phyloP scores from a whole-genome alignment of 345 rosid genomes.

The Hibiscus syriacus region DNA sequence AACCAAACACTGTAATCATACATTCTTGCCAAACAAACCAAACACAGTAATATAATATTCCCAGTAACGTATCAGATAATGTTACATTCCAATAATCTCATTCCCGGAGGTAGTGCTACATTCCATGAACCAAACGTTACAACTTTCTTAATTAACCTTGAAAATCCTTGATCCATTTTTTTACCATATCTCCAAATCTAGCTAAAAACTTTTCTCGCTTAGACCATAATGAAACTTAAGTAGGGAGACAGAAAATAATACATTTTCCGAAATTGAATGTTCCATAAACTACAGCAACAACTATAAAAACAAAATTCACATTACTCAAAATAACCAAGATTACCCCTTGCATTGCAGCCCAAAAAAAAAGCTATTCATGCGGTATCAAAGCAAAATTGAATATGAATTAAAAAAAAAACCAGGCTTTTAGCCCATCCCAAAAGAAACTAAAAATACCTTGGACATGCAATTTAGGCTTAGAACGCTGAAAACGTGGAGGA shows the following conservation, averaged over 20 bases:
- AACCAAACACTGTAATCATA: too few species aligned
- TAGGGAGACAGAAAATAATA: neutral
- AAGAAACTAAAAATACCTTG: neutral
- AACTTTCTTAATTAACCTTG: too few species aligned
- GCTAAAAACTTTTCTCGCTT: neutral
- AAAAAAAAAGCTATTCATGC: too few species aligned
- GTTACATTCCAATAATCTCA: too few species aligned
- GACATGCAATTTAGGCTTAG: slow-evolving; percentile 3
- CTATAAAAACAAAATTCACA: neutral
- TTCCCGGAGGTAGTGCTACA: too few species aligned
- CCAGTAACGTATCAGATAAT: too few species aligned
- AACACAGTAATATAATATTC: too few species aligned
- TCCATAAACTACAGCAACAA: neutral
- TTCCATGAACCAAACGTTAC: too few species aligned
- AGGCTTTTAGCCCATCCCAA: neutral
- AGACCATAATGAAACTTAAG: neutral
- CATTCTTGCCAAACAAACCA: too few species aligned
- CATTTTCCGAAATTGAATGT: neutral
- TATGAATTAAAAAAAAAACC: too few species aligned
- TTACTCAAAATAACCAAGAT: neutral
- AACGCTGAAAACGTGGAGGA: neutral
- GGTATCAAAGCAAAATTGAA: neutral
- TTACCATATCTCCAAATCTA: neutral
- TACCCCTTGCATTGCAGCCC: too few species aligned
- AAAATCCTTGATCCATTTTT: neutral